Percentiles rank a stretch among this genome's conserved stretches.
phyloP scores from a whole-genome alignment of 768 basidiomycete genomes.

The Lanmaoa rubissima region DNA sequence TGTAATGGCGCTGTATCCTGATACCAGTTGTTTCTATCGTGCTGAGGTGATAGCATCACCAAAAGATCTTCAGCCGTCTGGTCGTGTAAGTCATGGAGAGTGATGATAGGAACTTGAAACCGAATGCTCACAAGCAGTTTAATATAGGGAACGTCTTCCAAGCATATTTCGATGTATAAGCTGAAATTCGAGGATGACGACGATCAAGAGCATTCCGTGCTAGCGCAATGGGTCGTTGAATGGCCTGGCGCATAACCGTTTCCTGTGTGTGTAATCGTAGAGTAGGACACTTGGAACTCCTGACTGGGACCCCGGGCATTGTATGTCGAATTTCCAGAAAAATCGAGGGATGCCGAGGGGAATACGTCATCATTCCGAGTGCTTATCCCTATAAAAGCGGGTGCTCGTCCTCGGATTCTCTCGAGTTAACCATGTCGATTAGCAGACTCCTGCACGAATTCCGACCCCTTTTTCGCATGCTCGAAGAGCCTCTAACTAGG shows the following conservation, averaged over 20 bases:
- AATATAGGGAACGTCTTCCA: constrained; percentile 37
- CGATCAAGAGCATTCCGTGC: constrained; percentile 73
- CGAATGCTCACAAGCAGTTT: constrained; percentile 8
- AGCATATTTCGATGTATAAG: constrained; percentile 61
- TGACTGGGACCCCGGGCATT: constrained; percentile 16
- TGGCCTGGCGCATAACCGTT: constrained; percentile 50
- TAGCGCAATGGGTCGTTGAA: constrained; percentile 81
- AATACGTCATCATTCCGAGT: constrained; percentile 9
- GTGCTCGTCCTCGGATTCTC: not conserved
- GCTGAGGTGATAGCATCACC: constrained; percentile 80
- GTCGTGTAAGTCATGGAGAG: constrained; percentile 36
- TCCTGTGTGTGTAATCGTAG: not conserved
- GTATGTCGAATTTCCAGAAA: constrained; percentile 16
- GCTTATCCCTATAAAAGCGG: constrained; percentile 10
- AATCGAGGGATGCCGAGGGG: constrained; percentile 14
- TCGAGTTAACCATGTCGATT: constrained; percentile 52
- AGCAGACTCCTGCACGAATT: constrained; percentile 67
- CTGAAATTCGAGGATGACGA: constrained; percentile 90
- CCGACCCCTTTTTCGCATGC: constrained; percentile 70
- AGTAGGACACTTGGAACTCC: not conserved
- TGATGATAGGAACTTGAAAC: not conserved
- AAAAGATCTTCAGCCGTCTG: constrained; percentile 36
- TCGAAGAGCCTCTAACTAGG: constrained; percentile 66
- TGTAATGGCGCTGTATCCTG: constrained; percentile 87
- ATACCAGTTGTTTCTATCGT: constrained; percentile 88